Percentiles rank a stretch among this genome's conserved stretches.
These are phyloP conservation scores for Bolboschoenus planiculmis DNA, from an alignment of 176 grass and related monocot genomes.

Conservation along the genomic window DNA sequence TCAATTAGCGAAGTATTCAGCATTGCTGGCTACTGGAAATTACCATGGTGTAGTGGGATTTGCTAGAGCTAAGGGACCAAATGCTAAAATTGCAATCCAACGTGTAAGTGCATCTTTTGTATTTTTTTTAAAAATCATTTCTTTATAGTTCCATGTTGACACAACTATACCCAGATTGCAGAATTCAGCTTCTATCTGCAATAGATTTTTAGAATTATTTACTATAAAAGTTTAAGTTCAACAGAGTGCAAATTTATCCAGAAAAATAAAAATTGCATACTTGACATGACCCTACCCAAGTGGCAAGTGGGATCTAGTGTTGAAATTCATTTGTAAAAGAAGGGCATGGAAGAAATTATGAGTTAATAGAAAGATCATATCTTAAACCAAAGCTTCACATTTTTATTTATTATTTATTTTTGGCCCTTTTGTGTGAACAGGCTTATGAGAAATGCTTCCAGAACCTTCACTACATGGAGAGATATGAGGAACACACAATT, in stretches of 20 bases:
- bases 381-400: background rate
- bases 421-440: constrained; percentile 35
- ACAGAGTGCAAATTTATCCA: background rate
- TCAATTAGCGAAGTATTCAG: constrained; percentile 77
- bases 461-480: constrained; percentile 92
- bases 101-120: constrained; percentile 43
- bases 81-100: constrained; percentile 84
- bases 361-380: background rate
- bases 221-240: background rate
- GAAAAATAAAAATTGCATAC: background rate
- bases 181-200: background rate
- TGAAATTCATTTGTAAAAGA: background rate
- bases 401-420: background rate
- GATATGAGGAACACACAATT: constrained; percentile 90
- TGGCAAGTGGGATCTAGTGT: background rate
- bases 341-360: background rate
- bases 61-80: constrained; percentile 78
- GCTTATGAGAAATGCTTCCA: constrained; percentile 99
- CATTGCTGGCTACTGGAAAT: constrained; percentile 84
- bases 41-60: constrained; percentile 95
- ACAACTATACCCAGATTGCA: background rate
- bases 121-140: constrained; percentile 3
- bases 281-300: background rate
- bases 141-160: background rate
- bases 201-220: background rate